phyloP scores from a whole-genome alignment of 2,329 filamentous ascomycete species.

The Ascochyta lentis region DNA sequence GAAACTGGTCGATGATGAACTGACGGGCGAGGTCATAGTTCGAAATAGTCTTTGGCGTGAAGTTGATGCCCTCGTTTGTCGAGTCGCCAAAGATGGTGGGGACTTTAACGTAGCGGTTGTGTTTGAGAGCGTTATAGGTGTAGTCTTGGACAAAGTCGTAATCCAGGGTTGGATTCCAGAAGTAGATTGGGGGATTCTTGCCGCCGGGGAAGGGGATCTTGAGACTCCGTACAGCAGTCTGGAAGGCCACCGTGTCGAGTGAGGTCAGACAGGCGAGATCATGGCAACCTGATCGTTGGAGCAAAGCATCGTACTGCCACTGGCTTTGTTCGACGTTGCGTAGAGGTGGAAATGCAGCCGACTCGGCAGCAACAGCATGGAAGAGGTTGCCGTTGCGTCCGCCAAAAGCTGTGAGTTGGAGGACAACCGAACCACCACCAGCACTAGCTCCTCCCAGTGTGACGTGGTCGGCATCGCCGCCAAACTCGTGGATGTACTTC shows the following conservation, averaged over 20 bases:
- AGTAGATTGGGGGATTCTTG: conserved; percentile 43
- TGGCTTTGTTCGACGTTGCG: conserved; percentile 48
- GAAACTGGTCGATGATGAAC: conserved; percentile 50
- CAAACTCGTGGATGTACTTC: conserved; percentile 47
- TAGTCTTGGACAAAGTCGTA: conserved; percentile 51
- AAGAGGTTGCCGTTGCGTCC: conserved; percentile 48
- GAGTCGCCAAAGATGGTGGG: conserved; percentile 54
- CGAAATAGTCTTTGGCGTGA: conserved; percentile 48
- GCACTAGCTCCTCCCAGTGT: conserved; percentile 50
- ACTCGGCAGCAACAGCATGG: conserved; percentile 44
- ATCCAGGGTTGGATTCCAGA: conserved; percentile 54
- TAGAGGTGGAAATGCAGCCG: conserved; percentile 49
- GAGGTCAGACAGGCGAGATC: conserved; percentile 49
- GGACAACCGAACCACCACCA: conserved; percentile 48
- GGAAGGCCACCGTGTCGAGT: conserved; percentile 47
- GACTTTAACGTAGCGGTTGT: conserved; percentile 49
- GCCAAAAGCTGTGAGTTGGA: conserved; percentile 48
- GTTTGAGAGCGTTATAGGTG: conserved; percentile 47
- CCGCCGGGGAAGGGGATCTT: conserved; percentile 49
- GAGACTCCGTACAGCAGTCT: conserved; percentile 45
- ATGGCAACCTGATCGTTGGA: conserved; percentile 45
- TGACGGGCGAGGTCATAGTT: conserved; percentile 42
- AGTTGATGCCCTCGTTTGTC: conserved; percentile 53
- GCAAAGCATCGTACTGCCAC: conserved; percentile 51
- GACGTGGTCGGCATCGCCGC: conserved; percentile 49